These are phyloP conservation scores for Daedaleopsis sinensis DNA, from an alignment of 768 basidiomycete genomes.

Conservation along the genomic window DNA sequence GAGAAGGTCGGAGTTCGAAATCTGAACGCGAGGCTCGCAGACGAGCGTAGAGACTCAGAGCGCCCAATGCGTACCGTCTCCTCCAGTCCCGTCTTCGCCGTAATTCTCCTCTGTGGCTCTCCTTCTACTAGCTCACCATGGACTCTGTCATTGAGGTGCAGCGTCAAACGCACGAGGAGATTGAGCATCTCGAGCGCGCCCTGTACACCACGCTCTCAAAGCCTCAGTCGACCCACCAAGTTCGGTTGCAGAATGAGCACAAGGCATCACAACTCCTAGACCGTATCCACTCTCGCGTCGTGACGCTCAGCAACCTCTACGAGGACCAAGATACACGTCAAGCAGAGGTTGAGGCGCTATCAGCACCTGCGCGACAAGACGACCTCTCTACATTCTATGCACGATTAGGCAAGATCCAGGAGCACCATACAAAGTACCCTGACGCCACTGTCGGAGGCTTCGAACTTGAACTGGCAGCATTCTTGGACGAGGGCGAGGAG, in stretches of 20 bases:
- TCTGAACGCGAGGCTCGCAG: conserved; percentile 14
- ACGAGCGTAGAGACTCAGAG: conserved; percentile 5
- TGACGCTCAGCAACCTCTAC: conserved; percentile 71
- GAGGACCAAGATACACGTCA: conserved; percentile 75
- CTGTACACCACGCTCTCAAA: conserved; percentile 83
- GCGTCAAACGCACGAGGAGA: conserved; percentile 93
- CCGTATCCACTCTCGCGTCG: conserved; percentile 72
- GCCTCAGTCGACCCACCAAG: conserved; percentile 62
- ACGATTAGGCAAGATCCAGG: conserved; percentile 94
- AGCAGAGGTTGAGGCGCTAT: conserved; percentile 65
- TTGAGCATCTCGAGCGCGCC: conserved; percentile 88
- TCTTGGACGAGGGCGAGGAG: conserved; percentile 74
- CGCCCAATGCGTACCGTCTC: conserved; percentile 15
- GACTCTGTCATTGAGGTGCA: conserved; percentile 95
- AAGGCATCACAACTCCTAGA: conserved; percentile 88
- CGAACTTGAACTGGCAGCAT: conserved; percentile 79
- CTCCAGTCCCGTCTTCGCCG: neutral
- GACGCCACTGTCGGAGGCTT: conserved; percentile 81
- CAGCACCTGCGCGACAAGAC: conserved; percentile 54
- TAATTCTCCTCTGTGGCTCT: neutral
- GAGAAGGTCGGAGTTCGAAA: conserved; percentile 61
- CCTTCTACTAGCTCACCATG: conserved; percentile 48
- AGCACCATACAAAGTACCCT: conserved; percentile 96
- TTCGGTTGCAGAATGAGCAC: conserved; percentile 77
- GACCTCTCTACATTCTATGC: conserved; percentile 94